A percentile compares a stretch with the other conserved stretches of the same genome.
These are phyloP conservation scores for Xylariales sp. DNA, from an alignment of 2,329 filamentous ascomycete species.

Conservation along the genomic window DNA sequence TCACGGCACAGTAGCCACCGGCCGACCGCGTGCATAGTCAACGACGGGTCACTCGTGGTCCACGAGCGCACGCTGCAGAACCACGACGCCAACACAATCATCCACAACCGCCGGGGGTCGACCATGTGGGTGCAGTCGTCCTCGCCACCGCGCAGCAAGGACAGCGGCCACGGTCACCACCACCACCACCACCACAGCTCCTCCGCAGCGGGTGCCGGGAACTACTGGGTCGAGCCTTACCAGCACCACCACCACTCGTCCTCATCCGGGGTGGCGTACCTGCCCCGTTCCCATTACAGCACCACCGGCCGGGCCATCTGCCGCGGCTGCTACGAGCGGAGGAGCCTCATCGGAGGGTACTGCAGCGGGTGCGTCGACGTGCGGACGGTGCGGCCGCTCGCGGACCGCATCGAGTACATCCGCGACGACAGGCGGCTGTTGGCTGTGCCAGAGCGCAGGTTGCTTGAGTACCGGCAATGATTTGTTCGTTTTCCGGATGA, in stretches of 20 bases:
- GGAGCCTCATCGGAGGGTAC: slow-evolving; percentile 1
- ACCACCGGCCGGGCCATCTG: not conserved
- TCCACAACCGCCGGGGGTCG: slow-evolving; percentile 21
- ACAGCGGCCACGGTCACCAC: too few relatives aligned
- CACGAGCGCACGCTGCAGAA: slow-evolving; percentile 14
- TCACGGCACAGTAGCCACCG: slow-evolving; percentile 12
- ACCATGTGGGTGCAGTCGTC: slow-evolving; percentile 13
- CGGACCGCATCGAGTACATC: not conserved
- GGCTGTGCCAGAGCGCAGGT: not conserved
- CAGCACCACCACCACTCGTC: too few relatives aligned
- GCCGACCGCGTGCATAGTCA: slow-evolving; percentile 19
- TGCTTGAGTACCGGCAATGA: slow-evolving; percentile 1
- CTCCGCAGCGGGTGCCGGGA: not conserved
- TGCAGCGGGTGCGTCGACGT: slow-evolving; percentile 4
- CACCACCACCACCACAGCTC: not conserved
- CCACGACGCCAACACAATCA: slow-evolving; percentile 19
- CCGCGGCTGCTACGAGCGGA: not conserved
- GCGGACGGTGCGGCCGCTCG: not conserved
- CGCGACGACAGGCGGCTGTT: not conserved
- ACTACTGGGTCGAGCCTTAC: not conserved
- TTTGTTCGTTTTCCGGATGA: not conserved
- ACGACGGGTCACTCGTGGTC: slow-evolving; percentile 19
- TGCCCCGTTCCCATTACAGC: too few relatives aligned
- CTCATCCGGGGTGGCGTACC: too few relatives aligned
- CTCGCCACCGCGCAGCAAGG: not conserved